A percentile compares a stretch with the other conserved stretches of the same genome.
Conservation (phyloP, 768 basidiomycete genomes). For the Boletus eberwhitei region DNA sequence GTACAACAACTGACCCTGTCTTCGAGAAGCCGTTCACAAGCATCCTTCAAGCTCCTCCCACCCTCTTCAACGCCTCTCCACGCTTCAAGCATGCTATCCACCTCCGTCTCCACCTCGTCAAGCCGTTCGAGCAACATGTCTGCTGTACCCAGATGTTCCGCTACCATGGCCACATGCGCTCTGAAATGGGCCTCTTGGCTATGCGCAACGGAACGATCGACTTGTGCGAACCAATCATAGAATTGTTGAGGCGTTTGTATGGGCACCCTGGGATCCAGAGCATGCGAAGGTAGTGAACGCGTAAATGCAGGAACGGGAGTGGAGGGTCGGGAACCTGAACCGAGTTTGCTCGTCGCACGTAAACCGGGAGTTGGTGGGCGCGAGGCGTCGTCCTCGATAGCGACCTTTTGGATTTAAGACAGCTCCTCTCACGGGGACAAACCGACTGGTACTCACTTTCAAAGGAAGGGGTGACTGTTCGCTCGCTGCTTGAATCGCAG, state of each 20-base stretch:
- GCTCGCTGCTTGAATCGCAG: conserved; percentile 55
- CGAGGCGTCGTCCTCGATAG: conserved; percentile 35
- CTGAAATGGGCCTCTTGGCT: conserved; percentile 93
- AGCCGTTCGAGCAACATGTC: conserved; percentile 70
- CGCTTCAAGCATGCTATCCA: conserved; percentile 77
- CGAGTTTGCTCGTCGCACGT: conserved; percentile 39
- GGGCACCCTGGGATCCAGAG: conserved; percentile 70
- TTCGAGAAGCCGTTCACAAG: conserved; percentile 84
- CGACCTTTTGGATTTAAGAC: conserved; percentile 42
- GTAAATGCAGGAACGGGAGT: conserved; percentile 32
- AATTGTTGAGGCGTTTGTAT: conserved; percentile 93
- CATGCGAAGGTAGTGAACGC: conserved; percentile 38
- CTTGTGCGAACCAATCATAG: conserved; percentile 91
- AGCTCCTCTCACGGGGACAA: conserved; percentile 6
- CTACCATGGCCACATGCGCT: conserved; percentile 73
- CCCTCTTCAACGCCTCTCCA: conserved; percentile 90
- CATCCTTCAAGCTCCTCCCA: conserved; percentile 86
- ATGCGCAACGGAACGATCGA: conserved; percentile 88
- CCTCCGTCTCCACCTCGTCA: conserved; percentile 67
- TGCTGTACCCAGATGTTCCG: conserved; percentile 74
- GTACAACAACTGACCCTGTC: conserved; percentile 64
- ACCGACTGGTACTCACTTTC: conserved; percentile 51
- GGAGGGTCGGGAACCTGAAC: conserved; percentile 43
- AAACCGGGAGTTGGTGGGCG: conserved; percentile 34
- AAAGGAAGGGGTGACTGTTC: conserved; percentile 63